phyloP scores from a whole-genome alignment of 2,329 filamentous ascomycete species.

The Pestalotiopsis sp. region DNA sequence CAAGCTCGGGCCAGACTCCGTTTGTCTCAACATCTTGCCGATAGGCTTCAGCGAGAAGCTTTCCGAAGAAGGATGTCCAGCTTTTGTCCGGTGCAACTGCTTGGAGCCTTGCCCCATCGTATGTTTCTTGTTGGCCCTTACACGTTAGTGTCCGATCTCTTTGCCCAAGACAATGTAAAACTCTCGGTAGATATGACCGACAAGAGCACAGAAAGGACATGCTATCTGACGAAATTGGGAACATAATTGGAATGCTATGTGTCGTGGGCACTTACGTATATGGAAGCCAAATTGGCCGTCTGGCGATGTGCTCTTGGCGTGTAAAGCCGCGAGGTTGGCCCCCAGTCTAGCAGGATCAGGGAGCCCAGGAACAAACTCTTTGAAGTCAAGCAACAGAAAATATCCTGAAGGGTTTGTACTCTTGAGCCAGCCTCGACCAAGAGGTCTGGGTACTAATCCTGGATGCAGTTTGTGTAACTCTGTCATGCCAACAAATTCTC shows the following conservation, averaged over 20 bases:
- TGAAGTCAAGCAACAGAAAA: slow-evolving; percentile 23
- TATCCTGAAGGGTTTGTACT: not conserved
- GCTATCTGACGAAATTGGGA: no score
- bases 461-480: slow-evolving; percentile 15
- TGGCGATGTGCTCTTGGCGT: slow-evolving; percentile 24
- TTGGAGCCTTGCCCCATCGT: slow-evolving; percentile 18
- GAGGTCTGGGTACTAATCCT: slow-evolving; percentile 17
- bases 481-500: slow-evolving; percentile 19
- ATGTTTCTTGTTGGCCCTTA: slow-evolving; percentile 13
- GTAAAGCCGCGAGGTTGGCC: slow-evolving; percentile 23
- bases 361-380: not conserved
- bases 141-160: no score
- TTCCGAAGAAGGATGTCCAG: slow-evolving; percentile 23
- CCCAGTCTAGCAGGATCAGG: slow-evolving; percentile 22
- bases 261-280: not conserved
- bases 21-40: slow-evolving; percentile 22
- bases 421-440: slow-evolving; percentile 16
- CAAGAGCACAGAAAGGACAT: no score
- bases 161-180: no score
- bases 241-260: not conserved
- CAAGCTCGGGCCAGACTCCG: slow-evolving; percentile 24
- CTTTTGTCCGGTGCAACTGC: slow-evolving; percentile 17
- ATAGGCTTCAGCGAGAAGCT: slow-evolving; percentile 24
- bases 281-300: slow-evolving; percentile 24
- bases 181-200: no score